A percentile compares a stretch with the other conserved stretches of the same genome.
These are phyloP conservation scores for Fusarium dlaminii DNA, from an alignment of 2,329 filamentous ascomycete genomes.

Conservation along the genomic window DNA sequence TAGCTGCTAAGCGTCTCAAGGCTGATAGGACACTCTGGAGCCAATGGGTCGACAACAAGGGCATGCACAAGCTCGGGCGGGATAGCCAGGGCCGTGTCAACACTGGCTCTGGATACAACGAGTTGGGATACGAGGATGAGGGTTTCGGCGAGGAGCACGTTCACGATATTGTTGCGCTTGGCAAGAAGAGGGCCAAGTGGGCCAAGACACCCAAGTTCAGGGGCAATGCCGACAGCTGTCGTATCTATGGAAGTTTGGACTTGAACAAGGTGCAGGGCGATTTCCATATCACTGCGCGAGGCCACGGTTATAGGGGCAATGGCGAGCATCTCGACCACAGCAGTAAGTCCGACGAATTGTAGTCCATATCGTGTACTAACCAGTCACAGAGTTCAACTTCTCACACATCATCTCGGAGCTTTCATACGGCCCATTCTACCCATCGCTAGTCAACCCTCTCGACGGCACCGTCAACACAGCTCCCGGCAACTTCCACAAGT, in stretches of 20 bases:
- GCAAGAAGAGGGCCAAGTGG: constrained; percentile 70
- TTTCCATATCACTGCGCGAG: constrained; percentile 95
- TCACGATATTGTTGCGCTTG: constrained; percentile 85
- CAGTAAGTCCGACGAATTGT: constrained; percentile 60
- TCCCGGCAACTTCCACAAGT: constrained; percentile 86
- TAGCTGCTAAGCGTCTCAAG: constrained; percentile 78
- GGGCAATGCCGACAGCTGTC: constrained; percentile 75
- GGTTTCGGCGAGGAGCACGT: constrained; percentile 84
- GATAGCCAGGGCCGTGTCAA: constrained; percentile 64
- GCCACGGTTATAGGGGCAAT: constrained; percentile 90
- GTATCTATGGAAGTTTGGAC: constrained; percentile 88
- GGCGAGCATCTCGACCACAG: constrained; percentile 82
- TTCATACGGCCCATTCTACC: constrained; percentile 97
- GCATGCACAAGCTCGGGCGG: constrained; percentile 68
- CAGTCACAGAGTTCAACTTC: constrained; percentile 85
- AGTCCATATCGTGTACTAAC: constrained; percentile 28
- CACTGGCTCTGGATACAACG: constrained; percentile 61
- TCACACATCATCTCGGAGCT: constrained; percentile 95
- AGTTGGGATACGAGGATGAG: constrained; percentile 63
- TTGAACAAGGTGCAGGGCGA: constrained; percentile 98
- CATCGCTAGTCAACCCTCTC: constrained; percentile 90
- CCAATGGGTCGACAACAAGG: constrained; percentile 80
- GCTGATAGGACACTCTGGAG: constrained; percentile 83
- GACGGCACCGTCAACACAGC: constrained; percentile 87
- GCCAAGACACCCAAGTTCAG: constrained; percentile 78